Conservation (phyloP, 140 eudicot species). For the Flaveria floridana region DNA sequence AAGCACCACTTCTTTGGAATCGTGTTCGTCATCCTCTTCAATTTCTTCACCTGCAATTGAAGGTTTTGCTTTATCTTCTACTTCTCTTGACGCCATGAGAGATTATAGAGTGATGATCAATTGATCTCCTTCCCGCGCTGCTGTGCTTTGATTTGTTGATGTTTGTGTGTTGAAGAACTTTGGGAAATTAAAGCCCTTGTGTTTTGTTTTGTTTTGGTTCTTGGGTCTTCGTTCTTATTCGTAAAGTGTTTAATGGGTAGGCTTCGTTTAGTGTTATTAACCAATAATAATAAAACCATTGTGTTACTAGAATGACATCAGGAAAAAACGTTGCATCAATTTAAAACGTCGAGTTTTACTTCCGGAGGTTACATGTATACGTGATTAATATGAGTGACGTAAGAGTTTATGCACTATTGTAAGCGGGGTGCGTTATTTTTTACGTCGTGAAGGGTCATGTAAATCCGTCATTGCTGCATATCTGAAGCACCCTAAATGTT, state of each 20-base stretch:
- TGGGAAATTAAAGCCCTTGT: conserved; percentile 11
- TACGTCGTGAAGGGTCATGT: too few species aligned
- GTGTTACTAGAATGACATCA: too few species aligned
- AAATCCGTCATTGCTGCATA: too few species aligned
- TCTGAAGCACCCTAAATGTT: too few species aligned
- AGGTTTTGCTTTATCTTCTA: conserved; percentile 29
- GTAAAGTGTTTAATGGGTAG: not conserved
- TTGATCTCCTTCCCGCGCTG: conserved; percentile 42
- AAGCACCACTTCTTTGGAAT: conserved; percentile 55
- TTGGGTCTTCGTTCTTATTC: not conserved
- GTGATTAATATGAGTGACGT: too few species aligned
- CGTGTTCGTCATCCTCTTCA: conserved; percentile 76
- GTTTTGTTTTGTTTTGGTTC: not conserved
- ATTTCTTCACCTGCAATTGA: conserved; percentile 23
- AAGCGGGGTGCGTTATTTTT: too few species aligned
- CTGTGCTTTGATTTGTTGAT: conserved; percentile 32
- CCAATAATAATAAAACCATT: too few species aligned
- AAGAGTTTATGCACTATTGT: too few species aligned
- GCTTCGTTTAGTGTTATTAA: too few species aligned
- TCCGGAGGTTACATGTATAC: too few species aligned
- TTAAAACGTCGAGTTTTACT: too few species aligned
- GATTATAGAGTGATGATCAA: conserved; percentile 23
- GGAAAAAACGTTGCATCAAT: too few species aligned
- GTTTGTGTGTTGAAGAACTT: conserved; percentile 24
- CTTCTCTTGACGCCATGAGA: conserved; percentile 39